Conservation (phyloP, 2,329 filamentous ascomycete species). For the Neofusicoccum cordaticola region DNA sequence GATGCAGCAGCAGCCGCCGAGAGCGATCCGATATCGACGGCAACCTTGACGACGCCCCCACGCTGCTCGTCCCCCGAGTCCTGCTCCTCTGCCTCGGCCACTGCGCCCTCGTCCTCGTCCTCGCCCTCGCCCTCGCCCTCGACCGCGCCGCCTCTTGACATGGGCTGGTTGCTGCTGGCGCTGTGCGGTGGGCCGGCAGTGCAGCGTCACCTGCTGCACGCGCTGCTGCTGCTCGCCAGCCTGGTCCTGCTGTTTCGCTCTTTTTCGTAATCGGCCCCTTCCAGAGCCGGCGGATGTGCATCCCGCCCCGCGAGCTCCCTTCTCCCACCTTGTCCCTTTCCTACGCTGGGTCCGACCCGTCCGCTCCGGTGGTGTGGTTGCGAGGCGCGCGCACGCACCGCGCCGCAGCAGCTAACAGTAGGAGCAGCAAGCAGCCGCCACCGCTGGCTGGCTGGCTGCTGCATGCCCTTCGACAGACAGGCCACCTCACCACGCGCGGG, state of each 20-base stretch:
- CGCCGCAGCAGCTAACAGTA: slow-evolving; percentile 5
- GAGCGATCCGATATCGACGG: not conserved
- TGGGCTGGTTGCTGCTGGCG: not conserved
- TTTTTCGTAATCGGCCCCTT: not conserved
- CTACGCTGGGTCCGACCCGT: not conserved
- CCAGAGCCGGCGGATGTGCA: not conserved
- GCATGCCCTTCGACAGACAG: not conserved
- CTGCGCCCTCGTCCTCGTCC: not conserved
- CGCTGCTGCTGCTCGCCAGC: not conserved
- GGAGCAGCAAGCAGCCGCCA: not conserved
- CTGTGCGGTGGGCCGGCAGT: not conserved
- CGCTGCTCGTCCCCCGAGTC: not conserved
- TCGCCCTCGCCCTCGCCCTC: not conserved
- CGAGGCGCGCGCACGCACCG: not conserved
- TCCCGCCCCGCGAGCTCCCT: not conserved
- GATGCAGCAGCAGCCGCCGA: slow-evolving; percentile 2
- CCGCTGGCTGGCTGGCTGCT: not conserved
- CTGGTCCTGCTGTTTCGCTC: not conserved
- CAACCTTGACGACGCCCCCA: not conserved
- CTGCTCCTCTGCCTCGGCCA: not conserved
- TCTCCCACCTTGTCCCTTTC: not conserved
- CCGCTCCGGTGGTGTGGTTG: not conserved
- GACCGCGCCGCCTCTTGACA: too few species aligned
- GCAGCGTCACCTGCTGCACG: not conserved
- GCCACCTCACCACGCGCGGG: not conserved